Evolutionary conservation across 306 rosid genomes (phyloP), one percentile per base, ranked within the genome.

Genomic region (Gastrolobium villosum): DNA sequence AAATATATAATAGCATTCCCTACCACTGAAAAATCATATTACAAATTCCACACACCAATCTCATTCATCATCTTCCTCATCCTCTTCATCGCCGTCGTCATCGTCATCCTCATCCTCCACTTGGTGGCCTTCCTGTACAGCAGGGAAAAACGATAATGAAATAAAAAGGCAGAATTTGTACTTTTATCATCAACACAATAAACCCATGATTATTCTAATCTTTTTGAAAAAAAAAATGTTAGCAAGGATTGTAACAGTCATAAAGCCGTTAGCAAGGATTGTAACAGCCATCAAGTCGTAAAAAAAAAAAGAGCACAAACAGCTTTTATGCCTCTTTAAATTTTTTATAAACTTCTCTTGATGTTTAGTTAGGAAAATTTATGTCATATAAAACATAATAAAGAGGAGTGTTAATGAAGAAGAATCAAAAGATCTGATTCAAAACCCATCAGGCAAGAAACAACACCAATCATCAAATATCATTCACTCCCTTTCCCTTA

Each of bases 41-140:
- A 43, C 66, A 66, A 54, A 77, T 68, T 44, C 50, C 40, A 9
- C 60, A 72, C 66, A 49, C 5, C 28, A 43, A 49, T 65, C 48
- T 86, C 85, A 87, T 13, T 90, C 90, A 37, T 82, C 91, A 2
- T 90, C 90, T 2, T 84, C 91, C 0, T 86, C 91, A 0, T 82
- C 89, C 0, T 78, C 93, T 0, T 81, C 88, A 0, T 89, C 90
- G 0, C 80, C 89, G 0, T 79, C 92, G 0, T 84, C 91, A 0
- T 83, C 90, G 0, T 81, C 88, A 0, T 82, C 88, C 0, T 85
- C 91, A 0, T 78, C 92, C 0, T 84, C 91, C 1, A 20, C 26
- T 20, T 86, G 85, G 4, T 84, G 88, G 7, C 31, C 87, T 46
- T 86, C 92, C 92, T 87, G 36, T 36, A 77, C 7, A 48, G 26